These are phyloP conservation scores for Alectoria sarmentosa DNA, from an alignment of 495 filamentous ascomycete species.

Conservation along the genomic window DNA sequence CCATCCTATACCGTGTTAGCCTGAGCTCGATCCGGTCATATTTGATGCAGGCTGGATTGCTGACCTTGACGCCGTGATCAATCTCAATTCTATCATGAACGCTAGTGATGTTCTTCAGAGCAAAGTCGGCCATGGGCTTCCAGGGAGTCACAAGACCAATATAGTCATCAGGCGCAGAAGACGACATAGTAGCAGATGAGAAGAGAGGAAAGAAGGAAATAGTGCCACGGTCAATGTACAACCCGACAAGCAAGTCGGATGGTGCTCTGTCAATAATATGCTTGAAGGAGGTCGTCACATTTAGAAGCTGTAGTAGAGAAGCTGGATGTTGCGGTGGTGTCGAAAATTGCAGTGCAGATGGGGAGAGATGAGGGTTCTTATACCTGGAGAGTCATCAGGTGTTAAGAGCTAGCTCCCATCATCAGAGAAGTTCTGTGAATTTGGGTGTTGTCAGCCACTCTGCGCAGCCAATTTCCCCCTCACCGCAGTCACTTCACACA, in stretches of 20 bases:
- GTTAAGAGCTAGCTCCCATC: background rate
- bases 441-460: background rate
- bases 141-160: background rate
- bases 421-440: background rate
- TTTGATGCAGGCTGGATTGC: background rate
- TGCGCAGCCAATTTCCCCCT: background rate
- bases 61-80: background rate
- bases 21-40: background rate
- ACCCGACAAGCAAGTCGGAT: background rate
- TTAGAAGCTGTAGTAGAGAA: background rate
- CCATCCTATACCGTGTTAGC: background rate
- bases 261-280: background rate
- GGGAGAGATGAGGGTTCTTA: background rate
- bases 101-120: background rate
- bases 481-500: background rate
- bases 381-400: background rate
- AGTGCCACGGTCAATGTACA: background rate
- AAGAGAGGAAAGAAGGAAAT: background rate
- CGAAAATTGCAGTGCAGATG: background rate
- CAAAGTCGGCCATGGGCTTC: background rate
- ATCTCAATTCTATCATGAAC: background rate
- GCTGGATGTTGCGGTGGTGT: background rate
- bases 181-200: background rate
- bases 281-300: background rate
- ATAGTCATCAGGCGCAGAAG: background rate